Evolutionary conservation across 1,139 yeast species (phyloP), one percentile per base, ranked within the genome.

Genomic region (Diutina neorugosa): DNA sequence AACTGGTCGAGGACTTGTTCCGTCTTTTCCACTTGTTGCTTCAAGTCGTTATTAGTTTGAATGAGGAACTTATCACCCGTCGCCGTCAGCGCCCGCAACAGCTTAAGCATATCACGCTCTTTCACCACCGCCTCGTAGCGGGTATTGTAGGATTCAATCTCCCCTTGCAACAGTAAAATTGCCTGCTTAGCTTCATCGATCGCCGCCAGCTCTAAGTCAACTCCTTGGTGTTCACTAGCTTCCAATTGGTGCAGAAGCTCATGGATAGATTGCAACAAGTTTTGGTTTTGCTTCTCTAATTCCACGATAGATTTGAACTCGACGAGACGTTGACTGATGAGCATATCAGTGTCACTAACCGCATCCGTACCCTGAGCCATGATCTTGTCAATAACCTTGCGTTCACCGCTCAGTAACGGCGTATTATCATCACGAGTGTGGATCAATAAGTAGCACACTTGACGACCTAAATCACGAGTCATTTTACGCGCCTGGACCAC

Each of bases 111-210:
- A 61, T 87, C 94, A 55, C 88, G 73, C 62, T 86, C 93, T 55
- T 80, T 76, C 3, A 74, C 68, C 5, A 78, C 75, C 1, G 87
- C 77, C 7, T 73, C 78, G 50, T 78, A 66, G 58, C 77, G 81
- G 4, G 74, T 63, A 55, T 76, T 76, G 20, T 80, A 62, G 42
- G 76, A 70, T 27, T 76, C 74, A 48, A 86, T 68, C 58, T 86
- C 86, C 11, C 81, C 77, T 63, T 86, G 83, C 53, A 91, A 70
- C 2, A 82, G 75, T 42, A 79, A 65, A 49, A 91, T 85, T 0
- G 95, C 93, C 51, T 82, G 82, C 56, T 82, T 82, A 2, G 96
- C 96, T 58, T 85, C 94, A 52, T 76, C 77, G 9, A 84, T 73
- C 0, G 86, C 86, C 11, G 74, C 70, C n/a, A 78, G 74, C 61